These are phyloP conservation scores for Irpex sp. DNA, from an alignment of 1,284 basidiomycete genomes.

Conservation along the genomic window DNA sequence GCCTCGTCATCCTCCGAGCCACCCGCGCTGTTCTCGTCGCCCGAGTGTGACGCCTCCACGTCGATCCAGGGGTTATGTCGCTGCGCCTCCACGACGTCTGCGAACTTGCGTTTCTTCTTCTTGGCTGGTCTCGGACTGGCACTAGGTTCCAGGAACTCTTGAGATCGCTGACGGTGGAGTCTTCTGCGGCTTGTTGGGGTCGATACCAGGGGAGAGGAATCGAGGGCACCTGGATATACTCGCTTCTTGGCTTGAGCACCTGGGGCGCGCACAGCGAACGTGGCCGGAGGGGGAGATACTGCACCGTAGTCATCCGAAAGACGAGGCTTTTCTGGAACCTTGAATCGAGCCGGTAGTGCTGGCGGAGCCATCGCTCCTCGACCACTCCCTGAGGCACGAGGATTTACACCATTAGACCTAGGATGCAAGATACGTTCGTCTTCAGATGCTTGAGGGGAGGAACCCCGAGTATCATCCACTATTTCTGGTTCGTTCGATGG, in stretches of 20 bases:
- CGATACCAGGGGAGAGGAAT: conserved; percentile 35
- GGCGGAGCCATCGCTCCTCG: conserved; percentile 29
- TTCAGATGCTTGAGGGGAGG: no score
- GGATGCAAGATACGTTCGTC: neutral
- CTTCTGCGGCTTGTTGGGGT: conserved; percentile 43
- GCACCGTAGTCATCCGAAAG: neutral
- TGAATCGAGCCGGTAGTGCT: conserved; percentile 29
- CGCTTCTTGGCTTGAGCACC: conserved; percentile 35
- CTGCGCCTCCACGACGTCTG: conserved; percentile 28
- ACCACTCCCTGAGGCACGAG: neutral
- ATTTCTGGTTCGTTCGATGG: no score
- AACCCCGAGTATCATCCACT: no score
- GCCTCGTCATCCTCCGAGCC: conserved; percentile 50
- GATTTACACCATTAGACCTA: neutral
- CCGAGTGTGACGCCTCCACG: conserved; percentile 72
- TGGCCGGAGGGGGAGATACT: conserved; percentile 31
- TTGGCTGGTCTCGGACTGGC: conserved; percentile 24
- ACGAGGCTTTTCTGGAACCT: conserved; percentile 10
- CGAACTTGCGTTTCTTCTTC: conserved; percentile 32
- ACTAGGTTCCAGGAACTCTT: conserved; percentile 18
- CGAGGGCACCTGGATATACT: conserved; percentile 25
- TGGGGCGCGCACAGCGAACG: conserved; percentile 51
- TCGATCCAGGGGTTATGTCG: conserved; percentile 55
- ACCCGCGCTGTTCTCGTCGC: conserved; percentile 71
- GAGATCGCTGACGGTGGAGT: conserved; percentile 29